Percentiles rank a stretch among this genome's conserved stretches.
Evolutionary conservation across 495 filamentous ascomycete genomes (phyloP).

Genomic region (Thermochaetoides thermophila): DNA sequence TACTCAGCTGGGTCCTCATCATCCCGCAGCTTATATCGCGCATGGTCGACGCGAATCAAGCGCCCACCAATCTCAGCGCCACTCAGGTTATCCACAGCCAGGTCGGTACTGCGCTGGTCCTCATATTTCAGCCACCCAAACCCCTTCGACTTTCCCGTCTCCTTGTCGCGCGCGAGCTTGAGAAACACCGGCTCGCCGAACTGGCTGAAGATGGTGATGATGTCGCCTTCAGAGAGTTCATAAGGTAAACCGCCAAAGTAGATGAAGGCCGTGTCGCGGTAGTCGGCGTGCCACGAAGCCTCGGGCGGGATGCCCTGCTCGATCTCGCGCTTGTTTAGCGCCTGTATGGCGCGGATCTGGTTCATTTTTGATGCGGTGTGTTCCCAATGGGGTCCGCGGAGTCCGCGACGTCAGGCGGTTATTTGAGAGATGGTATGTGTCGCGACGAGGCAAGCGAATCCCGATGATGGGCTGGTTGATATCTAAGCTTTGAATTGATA

Average conservation of each 20-base stretch:
- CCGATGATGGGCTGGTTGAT: not conserved
- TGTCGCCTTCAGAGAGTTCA: constrained; percentile 87
- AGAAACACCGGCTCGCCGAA: constrained; percentile 88
- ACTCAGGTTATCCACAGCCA: constrained; percentile 90
- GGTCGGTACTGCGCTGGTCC: constrained; percentile 87
- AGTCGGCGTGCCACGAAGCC: constrained; percentile 96
- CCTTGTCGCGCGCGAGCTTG: constrained; percentile 83
- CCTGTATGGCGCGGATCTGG: constrained; percentile 76
- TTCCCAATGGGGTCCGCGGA: no score
- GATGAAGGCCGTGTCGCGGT: constrained; percentile 91
- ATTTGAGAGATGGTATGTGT: constrained; percentile 8
- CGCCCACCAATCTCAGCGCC: constrained; percentile 73
- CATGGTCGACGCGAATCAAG: constrained; percentile 77
- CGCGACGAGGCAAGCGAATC: constrained; percentile 1
- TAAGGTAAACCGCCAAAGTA: constrained; percentile 92
- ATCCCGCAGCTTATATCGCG: constrained; percentile 75
- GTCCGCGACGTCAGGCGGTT: no score
- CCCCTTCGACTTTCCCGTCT: constrained; percentile 83
- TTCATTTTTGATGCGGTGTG: constrained; percentile 64
- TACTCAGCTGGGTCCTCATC: constrained; percentile 62
- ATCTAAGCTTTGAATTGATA: not conserved
- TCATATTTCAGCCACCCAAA: constrained; percentile 97
- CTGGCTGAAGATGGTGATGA: constrained; percentile 94
- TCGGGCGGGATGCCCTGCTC: constrained; percentile 66
- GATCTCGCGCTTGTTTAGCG: constrained; percentile 89